phyloP scores from a whole-genome alignment of 495 filamentous ascomycete species.

The Neurospora discreta region DNA sequence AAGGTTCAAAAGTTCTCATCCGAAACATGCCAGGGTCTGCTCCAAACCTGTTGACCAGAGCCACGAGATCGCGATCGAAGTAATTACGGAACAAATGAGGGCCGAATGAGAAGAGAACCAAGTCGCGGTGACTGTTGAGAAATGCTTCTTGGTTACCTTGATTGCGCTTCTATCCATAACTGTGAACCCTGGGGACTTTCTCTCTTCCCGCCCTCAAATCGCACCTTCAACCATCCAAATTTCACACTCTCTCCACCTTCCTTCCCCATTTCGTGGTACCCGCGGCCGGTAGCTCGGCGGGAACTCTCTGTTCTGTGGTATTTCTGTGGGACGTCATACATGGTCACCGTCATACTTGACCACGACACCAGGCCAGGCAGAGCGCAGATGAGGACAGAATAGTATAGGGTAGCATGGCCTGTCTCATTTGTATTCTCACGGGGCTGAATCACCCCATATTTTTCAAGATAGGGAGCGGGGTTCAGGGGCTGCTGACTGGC shows the following conservation, averaged over 20 bases:
- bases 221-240: neutral
- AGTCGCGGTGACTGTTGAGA: neutral
- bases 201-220: neutral
- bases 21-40: neutral
- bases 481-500: neutral
- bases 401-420: neutral
- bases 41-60: neutral
- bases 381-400: neutral
- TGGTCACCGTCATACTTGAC: neutral
- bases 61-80: neutral
- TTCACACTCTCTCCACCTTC: neutral
- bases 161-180: neutral
- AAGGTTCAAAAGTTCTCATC: neutral
- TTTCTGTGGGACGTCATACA: neutral
- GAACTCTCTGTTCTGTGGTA: neutral
- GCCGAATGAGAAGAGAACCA: neutral
- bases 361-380: neutral
- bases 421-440: neutral
- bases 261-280: neutral
- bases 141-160: neutral
- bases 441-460: neutral
- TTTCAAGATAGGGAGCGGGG: neutral
- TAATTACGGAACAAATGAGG: neutral
- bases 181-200: neutral
- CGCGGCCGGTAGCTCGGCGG: neutral